Base-by-base conservation (phyloP, 257 asterid genomes). In the Schizonepeta tenuifolia region DNA sequence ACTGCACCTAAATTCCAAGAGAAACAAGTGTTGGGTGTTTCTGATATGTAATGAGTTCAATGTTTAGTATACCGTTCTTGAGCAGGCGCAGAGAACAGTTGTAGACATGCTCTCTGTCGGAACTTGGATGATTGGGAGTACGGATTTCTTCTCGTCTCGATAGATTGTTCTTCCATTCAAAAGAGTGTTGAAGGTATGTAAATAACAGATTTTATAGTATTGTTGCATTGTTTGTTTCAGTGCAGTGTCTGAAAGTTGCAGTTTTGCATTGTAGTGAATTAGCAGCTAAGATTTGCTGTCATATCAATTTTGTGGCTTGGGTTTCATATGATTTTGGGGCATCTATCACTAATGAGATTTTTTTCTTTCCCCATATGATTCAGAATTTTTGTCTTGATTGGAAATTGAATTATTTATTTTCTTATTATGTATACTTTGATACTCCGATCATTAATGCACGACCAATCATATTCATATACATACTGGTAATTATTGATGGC, bases 221-320 rank as follows among this genome's bases (percentile, higher is more conserved):
- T 38, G 38, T 56, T 56, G 62, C 24, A 24, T 49, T 65, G 73
- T 71, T 56, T 12, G 21, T 28, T 43, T 61, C 22, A 57, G 22
- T 75, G 51, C 65, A 67, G 40, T 70, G 61, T 44, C 4, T 76
- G 68, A 70, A 49, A 13, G 18, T 63, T 53, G 44, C 41, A 4
- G 12, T 20, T 75, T 75, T 75, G 47, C 54, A 65, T 26, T 65
- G 53, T 40, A 38, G 47, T 67, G 33, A 21, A 10, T 55, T 43
- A 56, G 40, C 68, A 70, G 68, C 68, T 70, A 43, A 24, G 54
- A 70, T 41, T 10, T 36, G 57, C 31, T 44, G 60, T 47, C 5
- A 11, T 21, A 43, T 43, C 41, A 50, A 40, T 58, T 11, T 43
- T 58, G 62, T 53, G 61, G 12, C 36, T 60, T 33, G 8, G 35